Conservation (phyloP, 2,329 filamentous ascomycete genomes). For the Clonostachys sp. region DNA sequence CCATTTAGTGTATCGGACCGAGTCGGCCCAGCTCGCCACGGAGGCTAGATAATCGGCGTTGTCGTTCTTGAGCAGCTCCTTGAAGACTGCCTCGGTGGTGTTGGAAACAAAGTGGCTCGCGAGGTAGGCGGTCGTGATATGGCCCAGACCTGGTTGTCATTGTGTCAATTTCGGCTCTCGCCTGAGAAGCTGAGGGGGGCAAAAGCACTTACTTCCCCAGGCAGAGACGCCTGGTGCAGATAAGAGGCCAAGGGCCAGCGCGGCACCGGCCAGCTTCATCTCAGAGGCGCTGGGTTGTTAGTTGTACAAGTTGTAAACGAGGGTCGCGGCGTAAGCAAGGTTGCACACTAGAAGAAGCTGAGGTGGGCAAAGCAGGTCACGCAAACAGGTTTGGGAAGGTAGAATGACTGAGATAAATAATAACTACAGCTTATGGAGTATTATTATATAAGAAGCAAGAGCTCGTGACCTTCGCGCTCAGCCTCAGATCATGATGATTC, state of each 20-base stretch:
- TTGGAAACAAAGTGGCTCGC: slow-evolving; percentile 56
- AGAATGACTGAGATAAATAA: neutral
- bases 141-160: slow-evolving; percentile 46
- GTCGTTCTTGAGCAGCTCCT: slow-evolving; percentile 49
- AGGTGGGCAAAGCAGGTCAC: too few relatives aligned
- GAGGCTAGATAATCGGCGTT: slow-evolving; percentile 55
- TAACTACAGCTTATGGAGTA: neutral
- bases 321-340: too few relatives aligned
- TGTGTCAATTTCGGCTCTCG: neutral
- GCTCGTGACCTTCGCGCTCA: too few relatives aligned
- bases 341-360: too few relatives aligned
- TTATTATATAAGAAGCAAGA: too few relatives aligned
- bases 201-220: slow-evolving; percentile 32
- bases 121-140: slow-evolving; percentile 61
- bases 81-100: slow-evolving; percentile 50
- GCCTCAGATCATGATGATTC: too few relatives aligned
- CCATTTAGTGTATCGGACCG: slow-evolving; percentile 59
- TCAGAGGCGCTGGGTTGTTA: too few relatives aligned
- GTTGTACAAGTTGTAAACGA: neutral
- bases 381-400: too few relatives aligned
- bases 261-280: slow-evolving; percentile 23
- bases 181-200: neutral
- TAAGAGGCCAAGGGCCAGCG: slow-evolving; percentile 20
- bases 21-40: slow-evolving; percentile 65
- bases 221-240: slow-evolving; percentile 26